These are phyloP conservation scores for Eucalyptus microcorys DNA, from an alignment of 345 rosid species.

Conservation along the genomic window DNA sequence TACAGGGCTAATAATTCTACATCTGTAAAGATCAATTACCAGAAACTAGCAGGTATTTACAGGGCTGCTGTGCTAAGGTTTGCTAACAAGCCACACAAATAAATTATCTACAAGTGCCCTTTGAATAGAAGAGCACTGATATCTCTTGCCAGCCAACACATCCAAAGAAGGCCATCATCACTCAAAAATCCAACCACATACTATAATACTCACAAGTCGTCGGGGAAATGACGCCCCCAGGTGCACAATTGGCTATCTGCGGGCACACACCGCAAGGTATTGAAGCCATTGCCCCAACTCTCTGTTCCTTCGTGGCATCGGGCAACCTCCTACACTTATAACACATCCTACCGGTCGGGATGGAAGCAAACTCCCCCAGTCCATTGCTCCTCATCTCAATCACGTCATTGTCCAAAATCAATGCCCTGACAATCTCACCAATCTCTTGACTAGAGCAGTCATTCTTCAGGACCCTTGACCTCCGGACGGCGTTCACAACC, in stretches of 20 bases:
- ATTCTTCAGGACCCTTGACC: slow-evolving; percentile 10
- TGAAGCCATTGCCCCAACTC: slow-evolving; percentile 47
- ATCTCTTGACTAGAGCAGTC: slow-evolving; percentile 27
- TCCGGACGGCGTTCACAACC: slow-evolving; percentile 13
- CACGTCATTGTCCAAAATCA: slow-evolving; percentile 59
- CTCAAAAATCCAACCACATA: slow-evolving; percentile 69
- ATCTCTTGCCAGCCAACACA: neutral
- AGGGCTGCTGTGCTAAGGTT: neutral
- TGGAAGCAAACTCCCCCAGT: slow-evolving; percentile 27
- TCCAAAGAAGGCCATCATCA: neutral
- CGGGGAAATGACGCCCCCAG: slow-evolving; percentile 67
- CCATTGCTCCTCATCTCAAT: slow-evolving; percentile 61
- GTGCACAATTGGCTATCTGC: slow-evolving; percentile 35
- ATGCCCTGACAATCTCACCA: slow-evolving; percentile 45
- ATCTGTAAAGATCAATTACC: neutral
- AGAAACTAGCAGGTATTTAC: neutral
- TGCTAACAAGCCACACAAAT: neutral
- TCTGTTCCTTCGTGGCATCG: slow-evolving; percentile 13
- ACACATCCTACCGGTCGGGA: slow-evolving; percentile 39
- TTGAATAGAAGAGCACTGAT: neutral
- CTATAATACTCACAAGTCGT: slow-evolving; percentile 42
- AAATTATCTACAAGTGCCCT: neutral
- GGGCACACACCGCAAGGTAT: slow-evolving; percentile 89
- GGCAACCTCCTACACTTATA: slow-evolving; percentile 21
- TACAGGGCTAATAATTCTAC: neutral